phyloP scores from a whole-genome alignment of 1,284 basidiomycete genomes.

The Trichosporon coremiiforme region DNA sequence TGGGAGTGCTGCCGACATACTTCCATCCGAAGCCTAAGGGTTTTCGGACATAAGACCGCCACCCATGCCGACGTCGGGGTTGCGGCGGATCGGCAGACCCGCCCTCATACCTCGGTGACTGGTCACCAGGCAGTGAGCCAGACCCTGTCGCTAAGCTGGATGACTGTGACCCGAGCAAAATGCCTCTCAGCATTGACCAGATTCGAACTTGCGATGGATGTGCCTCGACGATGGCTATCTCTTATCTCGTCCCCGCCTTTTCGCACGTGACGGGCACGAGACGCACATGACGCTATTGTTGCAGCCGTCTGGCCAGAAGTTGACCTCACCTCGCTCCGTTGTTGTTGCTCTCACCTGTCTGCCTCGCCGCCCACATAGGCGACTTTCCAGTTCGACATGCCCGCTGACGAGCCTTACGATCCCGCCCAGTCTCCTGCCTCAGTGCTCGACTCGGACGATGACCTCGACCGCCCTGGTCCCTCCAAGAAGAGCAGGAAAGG shows the following conservation, averaged over 20 bases:
- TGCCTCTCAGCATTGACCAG: neutral
- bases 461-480: constrained; percentile 36
- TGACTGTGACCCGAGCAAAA: neutral
- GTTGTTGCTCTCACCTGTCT: neutral
- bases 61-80: neutral
- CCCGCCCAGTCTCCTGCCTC: constrained; percentile 27
- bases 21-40: neutral
- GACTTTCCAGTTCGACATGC: constrained; percentile 17
- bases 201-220: neutral
- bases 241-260: neutral
- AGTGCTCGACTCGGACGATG: constrained; percentile 33
- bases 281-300: constrained; percentile 10
- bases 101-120: neutral
- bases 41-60: neutral
- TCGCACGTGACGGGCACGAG: neutral
- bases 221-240: neutral
- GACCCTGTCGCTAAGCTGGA: neutral
- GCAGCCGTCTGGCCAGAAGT: neutral
- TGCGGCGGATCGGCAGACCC: neutral
- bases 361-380: neutral
- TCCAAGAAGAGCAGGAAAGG: constrained; percentile 24
- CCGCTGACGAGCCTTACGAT: constrained; percentile 31
- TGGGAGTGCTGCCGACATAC: neutral
- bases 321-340: constrained; percentile 7
- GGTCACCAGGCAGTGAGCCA: neutral